Evolutionary conservation across 495 filamentous ascomycete genomes (phyloP).

Genomic region (Xylaria intraflava): DNA sequence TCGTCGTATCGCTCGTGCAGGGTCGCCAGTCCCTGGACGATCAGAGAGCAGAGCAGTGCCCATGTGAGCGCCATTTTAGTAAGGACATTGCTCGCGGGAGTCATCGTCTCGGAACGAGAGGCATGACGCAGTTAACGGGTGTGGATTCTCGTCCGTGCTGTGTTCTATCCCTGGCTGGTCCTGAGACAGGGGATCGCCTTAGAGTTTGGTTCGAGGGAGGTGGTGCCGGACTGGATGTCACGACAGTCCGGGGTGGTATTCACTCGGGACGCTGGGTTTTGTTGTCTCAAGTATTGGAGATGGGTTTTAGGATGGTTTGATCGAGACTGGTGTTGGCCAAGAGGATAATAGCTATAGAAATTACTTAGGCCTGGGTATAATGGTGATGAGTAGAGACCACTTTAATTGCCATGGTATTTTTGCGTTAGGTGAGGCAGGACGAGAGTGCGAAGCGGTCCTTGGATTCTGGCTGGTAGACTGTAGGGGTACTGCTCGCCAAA

Average conservation of each 20-base stretch:
- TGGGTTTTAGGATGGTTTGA: no score
- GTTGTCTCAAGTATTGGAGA: no score
- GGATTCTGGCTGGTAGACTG: no score
- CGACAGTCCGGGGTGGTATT: background rate
- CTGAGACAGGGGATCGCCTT: background rate
- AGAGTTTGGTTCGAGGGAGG: background rate
- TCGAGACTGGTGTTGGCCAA: no score
- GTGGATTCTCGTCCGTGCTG: background rate
- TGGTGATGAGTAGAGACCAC: no score
- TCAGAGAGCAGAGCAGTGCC: slow-evolving; percentile 5
- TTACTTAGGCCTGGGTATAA: no score
- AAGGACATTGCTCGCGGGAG: background rate
- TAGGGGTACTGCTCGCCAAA: no score
- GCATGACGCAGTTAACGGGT: background rate
- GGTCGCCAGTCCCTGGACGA: background rate
- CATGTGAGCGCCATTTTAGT: background rate
- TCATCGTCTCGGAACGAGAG: background rate
- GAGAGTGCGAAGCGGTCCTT: no score
- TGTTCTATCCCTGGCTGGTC: background rate
- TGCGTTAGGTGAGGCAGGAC: no score
- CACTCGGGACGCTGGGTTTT: no score
- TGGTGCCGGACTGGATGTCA: background rate
- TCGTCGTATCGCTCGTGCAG: slow-evolving; percentile 20
- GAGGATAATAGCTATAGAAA: no score
- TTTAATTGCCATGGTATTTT: no score